Conservation (phyloP, 2,329 filamentous ascomycete species). For the Rutstroemia sp. region DNA sequence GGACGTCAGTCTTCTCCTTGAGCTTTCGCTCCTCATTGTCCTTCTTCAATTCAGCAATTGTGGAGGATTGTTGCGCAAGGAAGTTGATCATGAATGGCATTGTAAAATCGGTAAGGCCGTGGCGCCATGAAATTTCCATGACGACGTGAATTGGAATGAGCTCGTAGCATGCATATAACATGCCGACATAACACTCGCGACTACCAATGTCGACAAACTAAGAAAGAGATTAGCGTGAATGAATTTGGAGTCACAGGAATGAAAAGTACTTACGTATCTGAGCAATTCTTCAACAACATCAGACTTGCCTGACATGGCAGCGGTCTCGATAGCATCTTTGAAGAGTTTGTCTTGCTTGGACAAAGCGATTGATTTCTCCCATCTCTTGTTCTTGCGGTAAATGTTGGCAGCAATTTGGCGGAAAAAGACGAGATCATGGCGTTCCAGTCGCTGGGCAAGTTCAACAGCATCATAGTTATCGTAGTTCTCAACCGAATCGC, state of each 20-base stretch:
- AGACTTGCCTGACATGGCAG: slow-evolving; percentile 81
- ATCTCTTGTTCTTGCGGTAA: slow-evolving; percentile 99
- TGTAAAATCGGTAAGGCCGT: slow-evolving; percentile 90
- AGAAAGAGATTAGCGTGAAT: slow-evolving; percentile 29
- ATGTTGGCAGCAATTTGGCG: slow-evolving; percentile 96
- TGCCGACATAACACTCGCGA: slow-evolving; percentile 98
- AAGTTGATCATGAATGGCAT: slow-evolving; percentile 99
- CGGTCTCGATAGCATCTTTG: slow-evolving; percentile 98
- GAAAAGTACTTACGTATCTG: slow-evolving; percentile 73
- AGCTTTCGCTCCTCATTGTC: slow-evolving; percentile 94
- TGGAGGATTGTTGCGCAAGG: slow-evolving; percentile 80
- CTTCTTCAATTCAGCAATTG: slow-evolving; percentile 78
- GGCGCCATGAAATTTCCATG: slow-evolving; percentile 93
- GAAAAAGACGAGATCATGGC: slow-evolving; percentile 98
- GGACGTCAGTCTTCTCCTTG: slow-evolving; percentile 63
- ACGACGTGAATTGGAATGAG: slow-evolving; percentile 89
- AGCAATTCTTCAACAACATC: slow-evolving; percentile 94
- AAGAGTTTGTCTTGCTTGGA: slow-evolving; percentile 99
- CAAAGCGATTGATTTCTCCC: slow-evolving; percentile 96
- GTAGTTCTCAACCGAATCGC: slow-evolving; percentile 96
- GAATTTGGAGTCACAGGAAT: slow-evolving; percentile 15
- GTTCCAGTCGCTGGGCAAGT: slow-evolving; percentile 85
- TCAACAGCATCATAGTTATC: slow-evolving; percentile 98
- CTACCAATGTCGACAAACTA: slow-evolving; percentile 99
- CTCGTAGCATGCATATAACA: slow-evolving; percentile 98